A percentile compares a stretch with the other conserved stretches of the same genome.
phyloP scores from a whole-genome alignment of 805 yeast genomes.

The Candida khao-thaluensis region DNA sequence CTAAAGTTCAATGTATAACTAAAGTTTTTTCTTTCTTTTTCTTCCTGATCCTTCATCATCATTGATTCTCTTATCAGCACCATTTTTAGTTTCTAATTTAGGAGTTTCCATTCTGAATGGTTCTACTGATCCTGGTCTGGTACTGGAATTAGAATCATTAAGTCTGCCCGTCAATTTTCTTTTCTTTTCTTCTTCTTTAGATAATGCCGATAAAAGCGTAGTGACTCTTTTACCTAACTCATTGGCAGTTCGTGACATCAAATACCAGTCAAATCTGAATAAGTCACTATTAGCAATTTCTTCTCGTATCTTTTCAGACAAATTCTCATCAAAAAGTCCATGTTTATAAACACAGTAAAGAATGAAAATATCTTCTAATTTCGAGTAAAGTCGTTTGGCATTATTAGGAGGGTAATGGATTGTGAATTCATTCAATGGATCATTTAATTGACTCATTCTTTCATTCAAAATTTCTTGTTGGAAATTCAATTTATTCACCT shows the following conservation, averaged over 20 bases:
- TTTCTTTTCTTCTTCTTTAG: conserved; percentile 65
- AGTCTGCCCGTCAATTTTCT: conserved; percentile 18
- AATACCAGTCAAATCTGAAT: conserved; percentile 73
- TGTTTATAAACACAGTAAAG: conserved; percentile 58
- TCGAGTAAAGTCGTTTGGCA: conserved; percentile 70
- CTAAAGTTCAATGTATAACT: conserved; percentile 4
- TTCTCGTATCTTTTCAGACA: conserved; percentile 63
- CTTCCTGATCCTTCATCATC: conserved; percentile 4
- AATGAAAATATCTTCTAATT: conserved; percentile 68
- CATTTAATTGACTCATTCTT: conserved; percentile 53
- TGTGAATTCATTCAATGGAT: conserved; percentile 60
- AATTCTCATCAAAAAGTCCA: conserved; percentile 59
- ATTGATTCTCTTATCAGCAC: conserved; percentile 3
- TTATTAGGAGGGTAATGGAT: conserved; percentile 82
- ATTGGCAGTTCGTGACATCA: conserved; percentile 66
- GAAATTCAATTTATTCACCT: conserved; percentile 49
- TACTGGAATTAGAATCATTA: conserved; percentile 23
- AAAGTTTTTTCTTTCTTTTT: conserved; percentile 9
- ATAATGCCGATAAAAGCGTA: conserved; percentile 64
- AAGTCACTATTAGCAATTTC: conserved; percentile 59
- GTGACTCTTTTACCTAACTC: conserved; percentile 70
- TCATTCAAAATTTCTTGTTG: conserved; percentile 56
- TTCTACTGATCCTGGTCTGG: conserved; percentile 37
- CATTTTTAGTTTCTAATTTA: not conserved
- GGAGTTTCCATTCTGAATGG: conserved; percentile 19